phyloP scores from a whole-genome alignment of 768 basidiomycete genomes.

The Lentinula sp. region DNA sequence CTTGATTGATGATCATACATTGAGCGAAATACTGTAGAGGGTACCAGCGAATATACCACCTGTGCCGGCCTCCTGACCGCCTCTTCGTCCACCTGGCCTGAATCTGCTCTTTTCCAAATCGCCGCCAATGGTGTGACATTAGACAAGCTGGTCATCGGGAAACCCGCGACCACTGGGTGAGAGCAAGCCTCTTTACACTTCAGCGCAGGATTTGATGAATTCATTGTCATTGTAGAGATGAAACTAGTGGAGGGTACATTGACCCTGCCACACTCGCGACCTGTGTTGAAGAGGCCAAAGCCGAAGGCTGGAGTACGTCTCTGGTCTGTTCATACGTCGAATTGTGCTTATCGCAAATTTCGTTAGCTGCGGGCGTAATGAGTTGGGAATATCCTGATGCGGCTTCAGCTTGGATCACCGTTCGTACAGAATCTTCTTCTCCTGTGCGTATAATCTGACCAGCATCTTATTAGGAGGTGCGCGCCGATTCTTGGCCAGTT shows the following conservation, averaged over 20 bases:
- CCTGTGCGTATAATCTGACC: slow-evolving; percentile 10
- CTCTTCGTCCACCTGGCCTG: slow-evolving; percentile 57
- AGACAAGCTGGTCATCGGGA: slow-evolving; percentile 71
- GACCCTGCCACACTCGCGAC: slow-evolving; percentile 47
- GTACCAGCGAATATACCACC: slow-evolving; percentile 55
- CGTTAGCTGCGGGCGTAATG: slow-evolving; percentile 25
- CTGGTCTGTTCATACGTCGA: background rate
- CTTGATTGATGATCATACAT: background rate
- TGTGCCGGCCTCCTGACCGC: slow-evolving; percentile 52
- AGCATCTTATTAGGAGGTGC: background rate
- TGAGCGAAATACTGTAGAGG: slow-evolving; percentile 36
- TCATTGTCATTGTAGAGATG: slow-evolving; percentile 24
- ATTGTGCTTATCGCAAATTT: background rate
- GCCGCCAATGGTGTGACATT: slow-evolving; percentile 50
- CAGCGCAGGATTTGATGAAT: background rate
- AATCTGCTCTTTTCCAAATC: slow-evolving; percentile 56
- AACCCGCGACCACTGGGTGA: slow-evolving; percentile 44
- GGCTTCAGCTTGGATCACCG: slow-evolving; percentile 33
- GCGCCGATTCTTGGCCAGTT: background rate
- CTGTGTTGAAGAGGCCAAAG: slow-evolving; percentile 57
- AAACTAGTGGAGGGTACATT: slow-evolving; percentile 55
- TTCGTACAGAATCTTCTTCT: slow-evolving; percentile 28
- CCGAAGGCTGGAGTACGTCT: slow-evolving; percentile 53
- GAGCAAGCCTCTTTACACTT: background rate
- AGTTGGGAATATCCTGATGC: slow-evolving; percentile 36